Conservation (phyloP, 805 yeast species). For the Wickerhamomyces rabaulensis region DNA sequence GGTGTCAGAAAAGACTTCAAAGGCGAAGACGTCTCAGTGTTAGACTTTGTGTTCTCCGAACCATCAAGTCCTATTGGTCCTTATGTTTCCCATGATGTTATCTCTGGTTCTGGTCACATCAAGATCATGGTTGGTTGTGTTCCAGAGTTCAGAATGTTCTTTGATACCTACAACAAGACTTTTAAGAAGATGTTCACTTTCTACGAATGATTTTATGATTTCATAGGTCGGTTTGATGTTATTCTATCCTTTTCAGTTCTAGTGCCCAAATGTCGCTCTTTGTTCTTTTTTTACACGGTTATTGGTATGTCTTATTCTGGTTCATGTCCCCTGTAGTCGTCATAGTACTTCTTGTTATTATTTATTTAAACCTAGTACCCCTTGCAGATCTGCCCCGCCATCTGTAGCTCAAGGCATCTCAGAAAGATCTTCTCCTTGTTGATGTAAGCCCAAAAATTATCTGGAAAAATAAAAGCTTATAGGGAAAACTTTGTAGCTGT, state of each 20-base stretch:
- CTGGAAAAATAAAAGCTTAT: no score
- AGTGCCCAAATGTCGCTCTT: not conserved
- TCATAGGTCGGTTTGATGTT: not conserved
- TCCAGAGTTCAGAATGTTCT: slow-evolving; percentile 1
- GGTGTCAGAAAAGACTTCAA: slow-evolving; percentile 1
- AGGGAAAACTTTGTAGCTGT: no score
- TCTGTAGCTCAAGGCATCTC: no score
- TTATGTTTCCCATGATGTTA: slow-evolving; percentile 5
- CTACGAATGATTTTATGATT: not conserved
- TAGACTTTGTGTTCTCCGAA: slow-evolving; percentile 4
- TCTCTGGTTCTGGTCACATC: slow-evolving; percentile 1
- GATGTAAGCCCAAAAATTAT: no score
- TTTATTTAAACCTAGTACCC: no score
- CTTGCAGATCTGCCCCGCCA: no score
- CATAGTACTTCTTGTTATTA: no score
- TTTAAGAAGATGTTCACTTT: not conserved
- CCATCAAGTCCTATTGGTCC: slow-evolving; percentile 8
- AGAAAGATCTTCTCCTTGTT: no score
- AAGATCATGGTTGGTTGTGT: slow-evolving; percentile 4
- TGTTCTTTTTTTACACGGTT: not conserved
- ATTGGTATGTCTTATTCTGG: not conserved
- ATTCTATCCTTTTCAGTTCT: not conserved
- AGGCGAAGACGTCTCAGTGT: not conserved
- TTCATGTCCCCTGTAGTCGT: no score
- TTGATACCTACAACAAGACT: not conserved